Evolutionary conservation across 2,329 filamentous ascomycete species (phyloP), one percentile per base, ranked within the genome.

Genomic region (Chaetothyriales sp.): DNA sequence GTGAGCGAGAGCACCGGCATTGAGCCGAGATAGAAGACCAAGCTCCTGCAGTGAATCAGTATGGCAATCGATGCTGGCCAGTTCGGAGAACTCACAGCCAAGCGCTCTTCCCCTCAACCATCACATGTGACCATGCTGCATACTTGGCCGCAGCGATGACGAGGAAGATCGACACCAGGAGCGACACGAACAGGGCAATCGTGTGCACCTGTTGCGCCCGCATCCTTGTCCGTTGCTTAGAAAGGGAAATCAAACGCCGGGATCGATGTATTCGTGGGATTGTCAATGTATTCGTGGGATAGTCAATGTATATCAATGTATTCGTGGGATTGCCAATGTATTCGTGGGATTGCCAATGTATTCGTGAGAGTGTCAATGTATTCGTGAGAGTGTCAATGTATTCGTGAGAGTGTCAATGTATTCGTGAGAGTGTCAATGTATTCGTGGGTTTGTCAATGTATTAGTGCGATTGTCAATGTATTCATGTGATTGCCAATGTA

Each of bases 81-180:
- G 19, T 44, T 25, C 15, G 15, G 20, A 2, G 18, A 40, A 54
- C 54, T 54, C 52, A 57, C 57, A 59, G 48, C 55, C 55, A 59
- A 43, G 29, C 56, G 6, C 55, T 47, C 2, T 45, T 28, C 18
- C 52, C 46, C 19, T 43, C 45, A 13, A 53, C 51, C 57, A 59
- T 59, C 15, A 25, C 50, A 22, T 55, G 49, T 15, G 55, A 49
- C 57, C 57, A 59, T 10, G 51, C 51, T 19, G 51, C 57, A 56
- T 59, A 59, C 44, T 56, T 57, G 9, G 51, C 53, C n/a, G 57
- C 53, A n/a, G 55, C 53, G 5, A 59, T 54, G 28, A 57, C 51
- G 20, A 59, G 48, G 19, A 59, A 50, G 28, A 59, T 46, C 5
- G 57, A 51, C 29, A 56, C 25, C 13, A 54, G 43, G 15, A 59